Evolutionary conservation across 148 eudicot genomes (phyloP).

Genomic region (Rhododendron simsii): DNA sequence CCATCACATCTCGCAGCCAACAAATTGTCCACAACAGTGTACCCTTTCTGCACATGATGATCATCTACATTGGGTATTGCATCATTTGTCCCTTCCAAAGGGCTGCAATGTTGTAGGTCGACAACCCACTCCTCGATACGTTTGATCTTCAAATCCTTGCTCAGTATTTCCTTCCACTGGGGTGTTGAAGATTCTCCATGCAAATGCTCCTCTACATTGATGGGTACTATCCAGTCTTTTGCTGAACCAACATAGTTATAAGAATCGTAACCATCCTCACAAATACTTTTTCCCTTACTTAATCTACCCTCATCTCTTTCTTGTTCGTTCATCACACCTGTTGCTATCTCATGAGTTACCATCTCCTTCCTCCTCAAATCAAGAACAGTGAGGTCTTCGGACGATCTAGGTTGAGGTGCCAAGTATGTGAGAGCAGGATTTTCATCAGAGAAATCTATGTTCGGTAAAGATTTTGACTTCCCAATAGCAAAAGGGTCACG

Average conservation of each 20-base stretch:
- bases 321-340: slow-evolving; percentile 8
- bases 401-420: slow-evolving; percentile 37
- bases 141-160: slow-evolving; percentile 49
- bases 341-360: slow-evolving; percentile 23
- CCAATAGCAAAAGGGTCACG: slow-evolving; percentile 28
- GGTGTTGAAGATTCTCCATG: slow-evolving; percentile 35
- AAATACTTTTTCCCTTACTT: slow-evolving; percentile 30
- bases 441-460: slow-evolving; percentile 28
- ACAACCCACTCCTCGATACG: slow-evolving; percentile 76
- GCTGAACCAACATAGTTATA: slow-evolving; percentile 57
- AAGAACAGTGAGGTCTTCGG: slow-evolving; percentile 41
- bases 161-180: slow-evolving; percentile 35
- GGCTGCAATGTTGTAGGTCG: slow-evolving; percentile 63
- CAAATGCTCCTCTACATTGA: slow-evolving; percentile 13
- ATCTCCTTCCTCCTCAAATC: slow-evolving; percentile 27
- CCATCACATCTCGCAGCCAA: slow-evolving; percentile 28
- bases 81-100: slow-evolving; percentile 49
- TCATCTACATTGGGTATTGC: slow-evolving; percentile 16
- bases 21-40: slow-evolving; percentile 24
- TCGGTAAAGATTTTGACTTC: slow-evolving; percentile 63
- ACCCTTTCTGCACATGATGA: slow-evolving; percentile 18
- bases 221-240: slow-evolving; percentile 84
- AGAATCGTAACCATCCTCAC: slow-evolving; percentile 41
- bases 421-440: slow-evolving; percentile 6
- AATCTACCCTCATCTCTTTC: slow-evolving; percentile 21